phyloP scores from a whole-genome alignment of 2,329 filamentous ascomycete genomes.

The Nannizzia gypsea region DNA sequence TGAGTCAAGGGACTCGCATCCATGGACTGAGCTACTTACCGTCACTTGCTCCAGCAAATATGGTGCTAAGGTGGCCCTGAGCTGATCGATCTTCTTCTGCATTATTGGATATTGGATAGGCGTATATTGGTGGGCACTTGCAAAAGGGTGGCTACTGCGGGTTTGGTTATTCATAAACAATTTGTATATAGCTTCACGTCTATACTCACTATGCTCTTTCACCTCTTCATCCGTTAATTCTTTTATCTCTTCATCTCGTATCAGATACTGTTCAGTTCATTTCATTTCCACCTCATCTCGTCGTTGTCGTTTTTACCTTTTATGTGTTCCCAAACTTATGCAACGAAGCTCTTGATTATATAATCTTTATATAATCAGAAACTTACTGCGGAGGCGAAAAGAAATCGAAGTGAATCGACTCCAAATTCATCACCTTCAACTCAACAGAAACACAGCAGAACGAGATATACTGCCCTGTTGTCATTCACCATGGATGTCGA shows the following conservation, averaged over 20 bases:
- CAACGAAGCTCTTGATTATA: not conserved
- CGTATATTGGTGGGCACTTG: not conserved
- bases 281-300: too few species aligned
- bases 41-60: slow-evolving; percentile 14
- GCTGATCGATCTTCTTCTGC: not conserved
- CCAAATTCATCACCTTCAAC: not conserved
- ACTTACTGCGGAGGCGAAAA: not conserved
- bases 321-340: not conserved
- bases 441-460: not conserved
- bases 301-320: too few species aligned
- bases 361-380: not conserved
- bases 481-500: slow-evolving; percentile 11
- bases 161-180: not conserved
- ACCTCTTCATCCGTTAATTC: not conserved
- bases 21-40: slow-evolving; percentile 20
- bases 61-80: slow-evolving; percentile 14
- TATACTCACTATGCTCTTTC: not conserved
- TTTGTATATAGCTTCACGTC: not conserved
- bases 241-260: too few species aligned
- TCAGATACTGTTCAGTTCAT: too few species aligned
- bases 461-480: not conserved
- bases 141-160: too few species aligned
- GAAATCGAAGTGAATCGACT: not conserved
- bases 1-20: slow-evolving; percentile 25
- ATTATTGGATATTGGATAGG: not conserved